Evolutionary conservation across 2,329 filamentous ascomycete genomes (phyloP), one percentile per base, ranked within the genome.

Genomic region (Aaosphaeria pasadenensis): DNA sequence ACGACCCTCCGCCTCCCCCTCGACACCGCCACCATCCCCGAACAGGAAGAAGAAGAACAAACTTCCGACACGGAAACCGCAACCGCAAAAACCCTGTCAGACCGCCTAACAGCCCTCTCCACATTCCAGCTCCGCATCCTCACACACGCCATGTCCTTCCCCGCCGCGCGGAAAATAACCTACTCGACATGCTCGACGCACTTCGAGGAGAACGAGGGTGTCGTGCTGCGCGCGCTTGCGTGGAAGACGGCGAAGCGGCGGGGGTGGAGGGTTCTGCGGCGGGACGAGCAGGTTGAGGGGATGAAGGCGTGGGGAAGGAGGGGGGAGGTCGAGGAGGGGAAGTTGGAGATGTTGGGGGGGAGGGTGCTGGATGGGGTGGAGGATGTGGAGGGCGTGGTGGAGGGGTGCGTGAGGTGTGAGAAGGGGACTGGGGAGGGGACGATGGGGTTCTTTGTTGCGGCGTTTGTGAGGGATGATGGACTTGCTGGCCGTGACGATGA

Each of bases 381-480:
- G 30, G 52, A 46, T 46, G 52, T 53, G 5, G 48, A 51, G 24
- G 49, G 45, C 40, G 62, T 45, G 47, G 48, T 38, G 35, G 61
- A 59, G 35, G 88, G 81, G 3, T 96, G 91, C 62, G 86, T 96
- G 47, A 78, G 92, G 49, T 89, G 89, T 31, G 86, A 88, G 68
- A 88, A 91, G 58, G 88, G 84, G 29, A 90, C 92, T 57, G 85
- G 85, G 7, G 82, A 87, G 53, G 90, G 91, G 0, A 88, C 91
- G 1, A 96, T 96, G 82, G 92, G 94, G 0, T 97, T 99, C 71
- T 99, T 99, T 60, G 88, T 96, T 17, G 90, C 84, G n/a, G 89
- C 81, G 0, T 96, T 99, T 70, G 80, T 89, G 3, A 77, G 88
- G 45, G 81, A 87, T 39, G 51, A 46, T 3, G 51, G 33, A 36